phyloP scores from a whole-genome alignment of 208 protist species.

The Leishmania turanica region DNA sequence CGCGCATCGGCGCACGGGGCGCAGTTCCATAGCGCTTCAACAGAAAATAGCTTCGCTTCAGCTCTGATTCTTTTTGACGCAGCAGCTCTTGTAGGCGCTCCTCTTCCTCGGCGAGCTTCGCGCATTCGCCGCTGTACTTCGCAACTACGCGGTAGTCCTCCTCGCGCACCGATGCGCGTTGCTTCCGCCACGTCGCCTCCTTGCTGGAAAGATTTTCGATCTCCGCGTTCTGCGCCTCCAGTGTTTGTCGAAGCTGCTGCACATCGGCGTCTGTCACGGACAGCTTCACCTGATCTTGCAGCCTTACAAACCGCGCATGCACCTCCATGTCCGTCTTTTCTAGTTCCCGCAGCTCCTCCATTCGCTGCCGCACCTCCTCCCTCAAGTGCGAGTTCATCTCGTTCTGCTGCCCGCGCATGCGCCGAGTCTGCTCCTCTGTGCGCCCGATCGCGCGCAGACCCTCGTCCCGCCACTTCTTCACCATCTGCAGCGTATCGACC shows the following conservation, averaged over 20 bases:
- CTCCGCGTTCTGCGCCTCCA: slow-evolving; percentile 38
- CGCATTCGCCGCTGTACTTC: slow-evolving; percentile 48
- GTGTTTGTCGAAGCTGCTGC: slow-evolving; percentile 28
- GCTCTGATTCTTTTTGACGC: slow-evolving; percentile 49
- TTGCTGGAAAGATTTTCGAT: slow-evolving; percentile 13
- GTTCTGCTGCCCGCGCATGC: slow-evolving; percentile 49
- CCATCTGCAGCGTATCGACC: slow-evolving; percentile 54
- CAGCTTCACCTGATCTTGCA: slow-evolving; percentile 65
- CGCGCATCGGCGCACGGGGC: not conserved
- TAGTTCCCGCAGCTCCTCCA: slow-evolving; percentile 46
- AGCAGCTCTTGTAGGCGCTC: slow-evolving; percentile 50
- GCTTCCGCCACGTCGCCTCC: slow-evolving; percentile 38
- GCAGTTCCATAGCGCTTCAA: not conserved
- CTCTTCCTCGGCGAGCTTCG: slow-evolving; percentile 51
- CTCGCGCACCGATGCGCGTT: slow-evolving; percentile 36
- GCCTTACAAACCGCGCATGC: slow-evolving; percentile 51
- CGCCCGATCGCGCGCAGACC: slow-evolving; percentile 52
- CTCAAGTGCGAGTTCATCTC: slow-evolving; percentile 50
- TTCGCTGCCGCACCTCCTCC: slow-evolving; percentile 43
- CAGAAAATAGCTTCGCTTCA: slow-evolving; percentile 47
- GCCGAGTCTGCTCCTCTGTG: slow-evolving; percentile 40
- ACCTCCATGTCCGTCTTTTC: slow-evolving; percentile 60
- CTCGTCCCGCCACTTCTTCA: slow-evolving; percentile 56
- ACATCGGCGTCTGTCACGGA: slow-evolving; percentile 62
- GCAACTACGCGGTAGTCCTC: slow-evolving; percentile 33